Evolutionary conservation across 305 asterid genomes (phyloP).

Genomic region (Rubia peregrina): DNA sequence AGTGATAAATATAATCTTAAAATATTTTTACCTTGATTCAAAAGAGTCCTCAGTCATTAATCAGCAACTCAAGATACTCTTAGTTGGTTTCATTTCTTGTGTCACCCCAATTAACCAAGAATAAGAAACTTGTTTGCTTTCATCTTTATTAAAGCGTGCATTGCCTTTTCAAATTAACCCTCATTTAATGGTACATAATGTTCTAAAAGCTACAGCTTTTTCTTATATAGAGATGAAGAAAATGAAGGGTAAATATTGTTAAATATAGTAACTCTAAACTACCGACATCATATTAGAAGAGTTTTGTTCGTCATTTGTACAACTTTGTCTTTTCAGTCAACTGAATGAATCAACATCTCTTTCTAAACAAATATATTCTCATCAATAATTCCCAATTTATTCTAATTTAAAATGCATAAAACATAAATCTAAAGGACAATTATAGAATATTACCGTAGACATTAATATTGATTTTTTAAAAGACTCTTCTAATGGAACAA

Average conservation of each 20-base stretch:
- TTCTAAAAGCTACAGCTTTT: not conserved
- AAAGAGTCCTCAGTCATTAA: conserved; percentile 5
- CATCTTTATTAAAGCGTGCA: no score
- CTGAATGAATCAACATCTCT: not conserved
- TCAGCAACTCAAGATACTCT: conserved; percentile 3
- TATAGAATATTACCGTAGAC: not conserved
- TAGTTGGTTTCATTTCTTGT: not conserved
- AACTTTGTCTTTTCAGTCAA: not conserved
- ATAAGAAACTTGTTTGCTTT: not conserved
- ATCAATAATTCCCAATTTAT: not conserved
- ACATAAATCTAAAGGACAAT: not conserved
- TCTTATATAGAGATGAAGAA: not conserved
- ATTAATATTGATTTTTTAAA: no score
- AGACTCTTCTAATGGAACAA: not conserved
- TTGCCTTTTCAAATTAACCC: not conserved
- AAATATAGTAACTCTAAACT: not conserved
- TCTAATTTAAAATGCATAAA: not conserved
- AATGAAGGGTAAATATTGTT: not conserved
- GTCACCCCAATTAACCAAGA: not conserved
- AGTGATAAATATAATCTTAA: not conserved
- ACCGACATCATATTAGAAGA: not conserved
- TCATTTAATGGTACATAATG: not conserved
- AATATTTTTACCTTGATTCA: not conserved
- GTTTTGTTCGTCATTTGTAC: not conserved
- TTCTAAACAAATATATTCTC: not conserved